Evolutionary conservation across 2,329 filamentous ascomycete genomes (phyloP).

Genomic region (Colletotrichum navitas): DNA sequence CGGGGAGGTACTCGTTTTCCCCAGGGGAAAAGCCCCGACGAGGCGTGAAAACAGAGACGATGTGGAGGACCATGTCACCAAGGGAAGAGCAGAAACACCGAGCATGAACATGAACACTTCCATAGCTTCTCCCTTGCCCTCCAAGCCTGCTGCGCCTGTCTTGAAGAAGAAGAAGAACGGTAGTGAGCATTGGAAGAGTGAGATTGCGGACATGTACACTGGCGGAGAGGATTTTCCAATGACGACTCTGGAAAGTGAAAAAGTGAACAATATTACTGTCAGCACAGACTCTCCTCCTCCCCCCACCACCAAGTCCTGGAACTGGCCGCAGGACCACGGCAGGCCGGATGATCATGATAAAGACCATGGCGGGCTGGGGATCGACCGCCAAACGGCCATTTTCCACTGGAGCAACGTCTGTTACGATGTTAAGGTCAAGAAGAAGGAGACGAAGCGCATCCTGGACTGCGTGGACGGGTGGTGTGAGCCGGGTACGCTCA

Average conservation of each 20-base stretch:
- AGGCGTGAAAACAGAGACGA: slow-evolving; percentile 1
- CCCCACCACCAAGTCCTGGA: not conserved
- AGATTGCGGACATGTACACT: slow-evolving; percentile 15
- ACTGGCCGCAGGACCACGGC: slow-evolving; percentile 3
- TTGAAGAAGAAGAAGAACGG: not conserved
- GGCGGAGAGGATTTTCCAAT: slow-evolving; percentile 3
- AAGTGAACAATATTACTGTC: not conserved
- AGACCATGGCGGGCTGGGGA: slow-evolving; percentile 45
- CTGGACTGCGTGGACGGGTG: slow-evolving; percentile 79
- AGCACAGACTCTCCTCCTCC: not conserved
- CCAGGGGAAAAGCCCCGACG: slow-evolving; percentile 15
- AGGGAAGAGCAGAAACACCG: slow-evolving; percentile 24
- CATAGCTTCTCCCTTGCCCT: slow-evolving; percentile 2
- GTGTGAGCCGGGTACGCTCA: slow-evolving; percentile 81
- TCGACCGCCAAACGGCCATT: slow-evolving; percentile 67
- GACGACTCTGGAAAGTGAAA: not conserved
- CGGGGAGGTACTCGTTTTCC: slow-evolving; percentile 38
- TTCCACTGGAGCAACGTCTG: slow-evolving; percentile 81
- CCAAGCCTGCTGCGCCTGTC: slow-evolving; percentile 3
- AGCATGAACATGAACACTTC: not conserved
- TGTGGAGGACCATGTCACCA: slow-evolving; percentile 23
- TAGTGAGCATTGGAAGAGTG: not conserved
- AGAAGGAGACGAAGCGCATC: slow-evolving; percentile 71
- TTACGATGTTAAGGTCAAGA: slow-evolving; percentile 79
- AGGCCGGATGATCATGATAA: not conserved